Base-by-base conservation (phyloP, 2,329 filamentous ascomycete species). In the Coniochaeta prunicola region DNA sequence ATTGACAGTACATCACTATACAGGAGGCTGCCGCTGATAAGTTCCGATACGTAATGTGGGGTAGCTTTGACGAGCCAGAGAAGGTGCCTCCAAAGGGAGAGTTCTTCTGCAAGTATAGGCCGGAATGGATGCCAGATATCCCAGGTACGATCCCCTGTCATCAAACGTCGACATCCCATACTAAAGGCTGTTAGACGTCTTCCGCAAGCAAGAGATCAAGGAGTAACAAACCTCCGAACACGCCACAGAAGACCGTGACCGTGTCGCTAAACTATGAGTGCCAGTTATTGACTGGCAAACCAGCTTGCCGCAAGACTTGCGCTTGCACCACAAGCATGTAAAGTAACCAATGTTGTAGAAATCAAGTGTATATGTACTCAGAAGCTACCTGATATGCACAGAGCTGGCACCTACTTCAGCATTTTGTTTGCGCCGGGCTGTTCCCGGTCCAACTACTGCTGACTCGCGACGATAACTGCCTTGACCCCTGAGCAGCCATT, bases 401-500 rank as follows among this genome's bases (percentile, higher is more conserved):
- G 3, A 42, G 38, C 21, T n/a, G n/a, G n/a, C 5, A 7, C 4
- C 8, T 42, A 19, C 38, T 42, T 42, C 6, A 42, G 19, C 36
- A 6, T 26, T 21, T 48, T 48, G 10, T 48, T n/a, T 13, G 42
- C 4, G 6, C 21, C 38, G 10, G 12, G 38, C 31, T 65, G 57
- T 26, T 64, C 63, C 9, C 57, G 48, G 55, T 68, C 58, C n/a
- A 72, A 58, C 59, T 74, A 71, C 45, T 74, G 71, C 24, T 71
- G 64, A 61, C 83, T 80, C 13, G 84, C 74, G 12, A 84, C 64
- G 31, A 84, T 74, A 24, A 82, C 74, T 0, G 71, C 81, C 67
- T 86, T 84, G 1, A 82, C 80, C 61, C 77, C 74, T 74, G 36
- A 86, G 77, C n/a, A n/a, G n/a, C n/a, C n/a, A n/a, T n/a, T n/a